Evolutionary conservation across 441 rosid genomes (phyloP), one percentile per base, ranked within the genome.

Genomic region (Adansonia madagascariensis): DNA sequence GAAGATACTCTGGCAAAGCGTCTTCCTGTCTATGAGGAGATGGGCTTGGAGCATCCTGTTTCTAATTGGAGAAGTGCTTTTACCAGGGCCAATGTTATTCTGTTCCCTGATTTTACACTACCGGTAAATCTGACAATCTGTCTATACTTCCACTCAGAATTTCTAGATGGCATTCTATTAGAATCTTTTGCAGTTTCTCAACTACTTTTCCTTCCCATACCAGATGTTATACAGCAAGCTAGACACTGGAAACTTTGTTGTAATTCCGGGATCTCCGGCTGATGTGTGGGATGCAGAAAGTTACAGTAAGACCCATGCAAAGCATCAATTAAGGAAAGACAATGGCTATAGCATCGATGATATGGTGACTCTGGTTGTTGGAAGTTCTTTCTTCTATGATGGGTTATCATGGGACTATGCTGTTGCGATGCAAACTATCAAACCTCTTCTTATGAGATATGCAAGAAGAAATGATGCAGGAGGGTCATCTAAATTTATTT

Each of bases 241-340:
- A 77, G 99, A 97, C 86, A 84, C 90, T 87, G 98, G 99, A 84
- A 94, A 97, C 91, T 97, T 97, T 85, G 85, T 88, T 89, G 99
- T 94, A 76, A 85, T 94, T 88, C 95, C 97, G 82, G 99, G 98
- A 83, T 88, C 97, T 52, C 95, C 95, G 52, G 80, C 88, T 20
- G 98, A 97, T 83, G 95, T 93, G 64, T 97, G 98, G 98, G 91
- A 93, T 79, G 95, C 97, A 78, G 97, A 93, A 86, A 88, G 84
- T 81, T 97, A 88, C 79, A 76, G 82, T 68, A 90, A 85, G 82
- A 82, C 84, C 71, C 89, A 90, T 79, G 77, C 82, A 81, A 97
- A 88, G 84, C 81, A 85, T 84, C 89, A 85, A 41, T 64, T 91
- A 76, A 89, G 98, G 84, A 84, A 83, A 80, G 79, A 75, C 62